These are phyloP conservation scores for Ascochyta rabiei DNA, from an alignment of 2,329 filamentous ascomycete genomes.

Conservation along the genomic window DNA sequence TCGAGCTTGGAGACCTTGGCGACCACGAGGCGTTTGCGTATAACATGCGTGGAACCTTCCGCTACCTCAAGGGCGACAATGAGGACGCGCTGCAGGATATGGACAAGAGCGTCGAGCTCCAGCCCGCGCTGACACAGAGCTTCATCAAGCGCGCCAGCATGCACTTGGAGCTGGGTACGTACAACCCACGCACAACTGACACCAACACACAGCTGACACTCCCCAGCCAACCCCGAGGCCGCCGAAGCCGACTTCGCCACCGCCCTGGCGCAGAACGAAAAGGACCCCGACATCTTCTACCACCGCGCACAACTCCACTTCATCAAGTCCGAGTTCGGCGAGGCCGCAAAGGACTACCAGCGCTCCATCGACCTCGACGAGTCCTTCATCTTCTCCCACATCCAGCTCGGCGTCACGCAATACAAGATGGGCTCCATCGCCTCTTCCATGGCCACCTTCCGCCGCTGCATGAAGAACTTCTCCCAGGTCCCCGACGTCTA, in stretches of 20 bases:
- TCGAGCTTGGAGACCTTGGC: slow-evolving; percentile 80
- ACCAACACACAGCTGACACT: not conserved
- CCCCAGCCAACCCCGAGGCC: slow-evolving; percentile 76
- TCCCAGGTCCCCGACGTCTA: slow-evolving; percentile 96
- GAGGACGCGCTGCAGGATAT: slow-evolving; percentile 81
- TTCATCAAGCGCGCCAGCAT: slow-evolving; percentile 99
- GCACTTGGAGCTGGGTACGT: slow-evolving; percentile 84
- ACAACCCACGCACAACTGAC: not conserved
- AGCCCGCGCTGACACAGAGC: slow-evolving; percentile 88
- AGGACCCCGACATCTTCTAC: slow-evolving; percentile 98
- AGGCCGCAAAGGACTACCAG: slow-evolving; percentile 97
- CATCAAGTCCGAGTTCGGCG: slow-evolving; percentile 90
- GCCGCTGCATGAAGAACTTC: slow-evolving; percentile 97
- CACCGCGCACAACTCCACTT: slow-evolving; percentile 98
- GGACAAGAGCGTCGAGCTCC: slow-evolving; percentile 89
- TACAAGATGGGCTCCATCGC: slow-evolving; percentile 99
- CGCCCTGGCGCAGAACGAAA: slow-evolving; percentile 81
- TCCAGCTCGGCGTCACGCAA: slow-evolving; percentile 97
- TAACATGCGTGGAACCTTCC: slow-evolving; percentile 96
- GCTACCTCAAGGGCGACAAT: slow-evolving; percentile 88
- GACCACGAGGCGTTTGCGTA: slow-evolving; percentile 89
- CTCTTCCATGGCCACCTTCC: slow-evolving; percentile 98
- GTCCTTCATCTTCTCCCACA: slow-evolving; percentile 98
- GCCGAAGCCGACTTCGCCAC: slow-evolving; percentile 87
- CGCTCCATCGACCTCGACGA: slow-evolving; percentile 97